Base-by-base conservation (phyloP, 2,329 filamentous ascomycete genomes). In the Colletotrichum sp. region DNA sequence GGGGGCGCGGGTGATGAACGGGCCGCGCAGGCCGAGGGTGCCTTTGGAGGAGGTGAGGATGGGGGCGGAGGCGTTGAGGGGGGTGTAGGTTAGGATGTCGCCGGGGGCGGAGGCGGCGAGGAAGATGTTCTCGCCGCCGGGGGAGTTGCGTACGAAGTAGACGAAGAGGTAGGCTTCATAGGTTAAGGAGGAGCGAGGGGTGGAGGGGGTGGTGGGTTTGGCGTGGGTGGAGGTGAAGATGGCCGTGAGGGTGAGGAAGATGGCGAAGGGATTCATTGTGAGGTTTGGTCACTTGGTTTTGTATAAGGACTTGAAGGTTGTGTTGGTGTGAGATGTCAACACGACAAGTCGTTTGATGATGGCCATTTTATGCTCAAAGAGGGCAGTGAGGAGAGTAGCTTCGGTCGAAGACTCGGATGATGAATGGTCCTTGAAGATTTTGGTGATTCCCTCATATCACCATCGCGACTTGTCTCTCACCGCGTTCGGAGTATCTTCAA, bases 241-340 rank as follows among this genome's bases (percentile, higher is more conserved):
- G 30, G 30, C 30, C 12, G 30, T 32, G 5, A 32, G 30, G 32
- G 32, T 32, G 32, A 32, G 11, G 5, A 32, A 13, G 32, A n/a
- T n/a, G 39, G 39, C 0, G 9, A 11, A 11, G 39, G 2, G 16
- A 2, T 44, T 44, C 39, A 44, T 44, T 44, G 2, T 3, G 39
- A 44, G 16, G 36, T 7, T 34, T 34, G 32, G 6, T 34, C 2
- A 34, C 0, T 34, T 34, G 32, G 6, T 15, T 34, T 34, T 13
- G 32, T 15, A 1, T 15, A 34, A 6, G 6, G 32, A 15, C 32
- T 34, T 34, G 32, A 15, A 15, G 32, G 32, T 7, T 34, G 13
- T 34, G 1, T 34, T 3, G 1, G 6, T 34, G 2, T 34, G 25
- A 34, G 32, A 0, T 13, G 13, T 34, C 32, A 34, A 34, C 0